Conservation (phyloP, 2,329 filamentous ascomycete genomes). For the Aureobasidium namibiae region DNA sequence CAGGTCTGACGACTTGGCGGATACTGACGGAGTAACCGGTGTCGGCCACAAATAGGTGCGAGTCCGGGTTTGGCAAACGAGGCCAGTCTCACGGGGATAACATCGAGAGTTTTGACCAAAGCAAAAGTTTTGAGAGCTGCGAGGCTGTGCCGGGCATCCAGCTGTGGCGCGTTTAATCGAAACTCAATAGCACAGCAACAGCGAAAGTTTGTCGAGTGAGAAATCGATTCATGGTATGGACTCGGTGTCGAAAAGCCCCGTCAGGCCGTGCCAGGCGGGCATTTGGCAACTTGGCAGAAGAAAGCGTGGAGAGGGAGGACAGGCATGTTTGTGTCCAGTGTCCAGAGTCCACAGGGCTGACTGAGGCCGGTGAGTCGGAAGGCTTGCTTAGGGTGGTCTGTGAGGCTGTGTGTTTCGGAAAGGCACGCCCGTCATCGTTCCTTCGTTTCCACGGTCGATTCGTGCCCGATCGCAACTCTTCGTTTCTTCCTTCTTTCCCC, state of each 20-base stretch:
- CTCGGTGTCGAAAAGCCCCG: neutral
- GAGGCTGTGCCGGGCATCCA: neutral
- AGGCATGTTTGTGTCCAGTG: too few species aligned
- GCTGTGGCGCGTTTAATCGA: neutral
- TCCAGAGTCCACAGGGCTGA: constrained; percentile 6
- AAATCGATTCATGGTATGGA: neutral
- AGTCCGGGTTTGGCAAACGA: neutral
- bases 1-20: neutral
- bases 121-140: neutral
- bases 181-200: neutral
- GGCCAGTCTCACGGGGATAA: neutral
- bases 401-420: constrained; percentile 5
- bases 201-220: neutral
- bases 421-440: neutral
- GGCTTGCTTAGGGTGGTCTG: neutral
- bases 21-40: neutral
- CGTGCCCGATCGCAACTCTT: constrained; percentile 3
- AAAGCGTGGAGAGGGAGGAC: neutral
- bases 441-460: neutral
- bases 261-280: neutral
- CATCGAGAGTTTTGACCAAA: neutral
- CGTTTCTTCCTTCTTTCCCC: constrained; percentile 1
- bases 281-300: constrained; percentile 4
- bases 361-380: neutral
- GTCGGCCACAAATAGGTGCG: neutral